Conservation (phyloP, 768 basidiomycete species). For the Suillus tomentosus region DNA sequence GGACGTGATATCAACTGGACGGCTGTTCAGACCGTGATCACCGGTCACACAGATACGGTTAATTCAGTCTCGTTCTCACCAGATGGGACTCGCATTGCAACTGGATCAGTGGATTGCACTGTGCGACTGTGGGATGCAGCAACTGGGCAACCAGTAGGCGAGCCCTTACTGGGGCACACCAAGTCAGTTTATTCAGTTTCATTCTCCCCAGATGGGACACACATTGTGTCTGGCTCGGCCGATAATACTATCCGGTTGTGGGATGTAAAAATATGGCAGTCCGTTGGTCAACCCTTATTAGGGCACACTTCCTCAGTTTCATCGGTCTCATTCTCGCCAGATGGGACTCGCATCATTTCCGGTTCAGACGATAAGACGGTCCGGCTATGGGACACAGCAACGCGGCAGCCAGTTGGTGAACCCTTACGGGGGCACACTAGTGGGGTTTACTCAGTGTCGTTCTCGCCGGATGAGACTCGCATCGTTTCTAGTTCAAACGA, state of each 20-base stretch:
- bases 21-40: not conserved
- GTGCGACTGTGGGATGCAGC: conserved; percentile 10
- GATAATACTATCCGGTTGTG: conserved; percentile 8
- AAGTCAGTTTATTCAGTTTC: not conserved
- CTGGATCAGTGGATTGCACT: conserved; percentile 1
- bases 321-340: conserved; percentile 18
- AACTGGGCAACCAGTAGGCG: not conserved
- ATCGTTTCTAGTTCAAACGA: no score
- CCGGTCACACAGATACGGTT: not conserved
- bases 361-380: conserved; percentile 6
- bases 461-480: no score
- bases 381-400: no score
- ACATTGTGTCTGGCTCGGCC: conserved; percentile 3
- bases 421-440: no score
- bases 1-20: not conserved
- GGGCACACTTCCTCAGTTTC: conserved; percentile 10
- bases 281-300: not conserved
- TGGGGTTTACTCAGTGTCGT: no score
- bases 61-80: not conserved
- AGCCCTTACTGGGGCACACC: conserved; percentile 4
- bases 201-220: conserved; percentile 3
- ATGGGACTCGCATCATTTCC: conserved; percentile 13
- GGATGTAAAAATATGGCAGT: not conserved
- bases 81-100: conserved; percentile 6
- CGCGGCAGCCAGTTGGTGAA: no score